Evolutionary conservation across 371 early-diverging fungal species (phyloP), one percentile per base, ranked within the genome.

Genomic region (Syncephalastrum sp.): DNA sequence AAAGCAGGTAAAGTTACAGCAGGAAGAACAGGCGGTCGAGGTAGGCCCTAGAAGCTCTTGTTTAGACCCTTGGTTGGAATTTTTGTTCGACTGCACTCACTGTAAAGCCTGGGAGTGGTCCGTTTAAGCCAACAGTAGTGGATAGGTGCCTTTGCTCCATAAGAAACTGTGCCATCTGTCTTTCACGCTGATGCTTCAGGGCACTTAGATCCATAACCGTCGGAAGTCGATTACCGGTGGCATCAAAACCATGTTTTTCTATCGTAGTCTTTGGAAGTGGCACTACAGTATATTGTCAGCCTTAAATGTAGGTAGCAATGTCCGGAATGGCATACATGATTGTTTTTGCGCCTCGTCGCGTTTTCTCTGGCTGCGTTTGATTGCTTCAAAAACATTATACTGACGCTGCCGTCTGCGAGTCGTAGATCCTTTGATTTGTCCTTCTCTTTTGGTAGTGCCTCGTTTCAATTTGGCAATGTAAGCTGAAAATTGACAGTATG

Each of bases 191-290:
- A 6, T 82, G 79, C 68, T 92, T 92, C 49, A 84, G 72, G 48
- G 76, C 56, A 55, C 86, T 83, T 42, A 95, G 65, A 52, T 93
- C 93, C 52, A 84, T 77, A 2, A 93, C 92, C 10, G 87, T 75
- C 25, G 82, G 81, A 23, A 84, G 66, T 47, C 80, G 68, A 47
- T 81, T 81, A 4, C 82, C 85, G 14, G 68, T 69, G 4, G 71
- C 49, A 27, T 68, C 67, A 60, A 72, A 58, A 19, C 80, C 80
- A 60, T 79, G 77, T 3, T 67, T 68, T 42, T 79, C 77, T 25
- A 76, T 72, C n/a, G 68, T 70, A 45, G 60, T 60, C 8, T 33
- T 33, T 2, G 38, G 38, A 10, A 1, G 38, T 2, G 38, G 38
- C 12, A 33, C 38, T 33, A 2, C 10, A 12, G 8, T 6, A 12